These are phyloP conservation scores for Cutaneotrichosporon mucoides DNA, from an alignment of 1,284 basidiomycete genomes.

Conservation along the genomic window DNA sequence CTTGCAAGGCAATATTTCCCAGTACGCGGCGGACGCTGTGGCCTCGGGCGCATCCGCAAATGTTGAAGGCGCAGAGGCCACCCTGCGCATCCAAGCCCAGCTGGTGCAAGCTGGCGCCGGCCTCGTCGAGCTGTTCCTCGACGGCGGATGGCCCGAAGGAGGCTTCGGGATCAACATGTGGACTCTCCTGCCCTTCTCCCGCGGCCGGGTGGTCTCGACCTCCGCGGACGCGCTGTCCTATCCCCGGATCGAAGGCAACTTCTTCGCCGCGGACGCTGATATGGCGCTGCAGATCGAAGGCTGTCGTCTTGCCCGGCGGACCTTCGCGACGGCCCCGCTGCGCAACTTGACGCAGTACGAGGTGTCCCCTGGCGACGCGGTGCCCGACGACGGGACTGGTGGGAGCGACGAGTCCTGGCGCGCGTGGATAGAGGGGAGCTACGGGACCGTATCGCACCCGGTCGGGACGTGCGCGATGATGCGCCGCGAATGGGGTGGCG, in stretches of 20 bases:
- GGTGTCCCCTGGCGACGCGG: background rate
- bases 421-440: constrained; percentile 9
- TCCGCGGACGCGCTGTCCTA: constrained; percentile 56
- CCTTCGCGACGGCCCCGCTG: constrained; percentile 35
- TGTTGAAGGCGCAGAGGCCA: constrained; percentile 19
- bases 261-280: constrained; percentile 35
- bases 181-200: constrained; percentile 42
- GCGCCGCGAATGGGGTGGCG: constrained; percentile 59
- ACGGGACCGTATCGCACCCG: constrained; percentile 55
- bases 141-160: constrained; percentile 30
- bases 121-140: constrained; percentile 37
- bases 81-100: constrained; percentile 34
- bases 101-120: constrained; percentile 33
- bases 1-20: background rate
- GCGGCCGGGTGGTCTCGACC: constrained; percentile 53
- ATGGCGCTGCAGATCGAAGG: constrained; percentile 41
- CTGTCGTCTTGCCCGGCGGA: constrained; percentile 32
- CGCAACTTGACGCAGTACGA: constrained; percentile 18
- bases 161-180: constrained; percentile 36
- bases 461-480: constrained; percentile 63
- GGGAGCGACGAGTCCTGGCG: background rate
- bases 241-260: constrained; percentile 58
- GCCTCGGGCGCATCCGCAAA: constrained; percentile 24
- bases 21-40: constrained; percentile 21
- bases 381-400: background rate